Evolutionary conservation across 768 basidiomycete genomes (phyloP), one percentile per base, ranked within the genome.

Genomic region (Sistotremastrum niveocremeum): DNA sequence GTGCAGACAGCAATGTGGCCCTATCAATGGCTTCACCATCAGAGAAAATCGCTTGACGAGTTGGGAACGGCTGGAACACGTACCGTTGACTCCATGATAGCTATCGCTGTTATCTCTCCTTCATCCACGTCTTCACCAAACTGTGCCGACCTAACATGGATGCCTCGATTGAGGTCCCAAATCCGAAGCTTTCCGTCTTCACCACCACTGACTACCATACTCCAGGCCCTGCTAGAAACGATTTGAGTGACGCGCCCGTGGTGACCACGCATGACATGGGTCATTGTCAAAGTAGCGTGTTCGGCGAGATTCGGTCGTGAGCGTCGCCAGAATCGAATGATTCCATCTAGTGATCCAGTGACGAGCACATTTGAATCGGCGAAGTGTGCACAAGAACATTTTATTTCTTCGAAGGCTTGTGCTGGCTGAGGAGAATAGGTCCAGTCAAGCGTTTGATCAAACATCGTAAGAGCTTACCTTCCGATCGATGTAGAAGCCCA

Each of bases 1-100:
- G 90, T 91, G 52, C 86, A 89, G 0, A 88, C 79, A 0, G 87
- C 88, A 45, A 94, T 80, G 59, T 86, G 81, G 7, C 91, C 91
- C 89, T 93, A 51, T 33, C 6, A 11, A 41, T 20, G 36, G 44
- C 36, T 47, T 38, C 20, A 54, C 20, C 20, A 20, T 20, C 20
- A 48, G 38, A 43, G 37, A 5, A 12, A 11, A 37, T 12, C 31
- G 8, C 29, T 45, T 31, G 29, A 48, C 37, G 33, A 31, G 39
- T 40, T 11, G 33, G 39, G 30, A 35, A 36, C 9, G 8, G 20
- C 20, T 20, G 46, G 2, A 30, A 8, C 5, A 66, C 82, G 54
- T 56, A 93, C 89, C 41, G 84, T 88, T 59, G 84, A 81, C 57
- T 93, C 88, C 56, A 91, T 85, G 53, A 95, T 75, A 7, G 84